Evolutionary conservation across 257 asterid genomes (phyloP).

Genomic region (Ballota nigra): DNA sequence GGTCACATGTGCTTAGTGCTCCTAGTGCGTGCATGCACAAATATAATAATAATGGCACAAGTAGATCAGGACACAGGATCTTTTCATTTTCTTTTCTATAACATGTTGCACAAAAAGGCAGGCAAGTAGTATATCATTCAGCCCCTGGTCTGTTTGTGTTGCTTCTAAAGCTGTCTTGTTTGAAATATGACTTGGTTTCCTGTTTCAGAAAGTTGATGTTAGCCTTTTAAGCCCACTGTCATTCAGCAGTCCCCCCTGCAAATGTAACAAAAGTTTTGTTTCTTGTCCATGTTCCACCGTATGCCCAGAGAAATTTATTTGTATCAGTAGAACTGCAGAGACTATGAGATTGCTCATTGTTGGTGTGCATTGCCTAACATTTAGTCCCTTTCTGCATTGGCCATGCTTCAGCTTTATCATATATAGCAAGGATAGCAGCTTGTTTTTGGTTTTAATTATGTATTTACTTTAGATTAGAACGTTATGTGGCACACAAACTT

Average conservation of each 20-base stretch:
- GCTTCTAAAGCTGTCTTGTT: constrained; percentile 13
- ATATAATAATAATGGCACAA: neutral
- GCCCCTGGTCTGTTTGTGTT: neutral
- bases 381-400: constrained; percentile 5
- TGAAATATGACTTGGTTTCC: neutral
- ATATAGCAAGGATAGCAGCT: neutral
- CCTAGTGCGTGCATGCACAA: constrained; percentile 3
- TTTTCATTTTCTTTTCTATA: neutral
- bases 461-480: neutral
- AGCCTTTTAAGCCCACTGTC: neutral
- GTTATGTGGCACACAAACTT: neutral
- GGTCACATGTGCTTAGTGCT: too few relatives aligned
- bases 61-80: constrained; percentile 11
- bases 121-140: neutral
- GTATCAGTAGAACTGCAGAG: neutral
- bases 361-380: neutral
- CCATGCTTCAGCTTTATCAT: constrained; percentile 3
- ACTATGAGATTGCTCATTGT: neutral
- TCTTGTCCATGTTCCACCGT: neutral
- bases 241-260: too few relatives aligned
- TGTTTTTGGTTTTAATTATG: neutral
- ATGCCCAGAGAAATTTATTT: neutral
- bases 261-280: neutral
- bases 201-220: constrained; percentile 3
- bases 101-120: neutral